Conservation (phyloP, 2,329 filamentous ascomycete species). For the Erysiphe pisi region DNA sequence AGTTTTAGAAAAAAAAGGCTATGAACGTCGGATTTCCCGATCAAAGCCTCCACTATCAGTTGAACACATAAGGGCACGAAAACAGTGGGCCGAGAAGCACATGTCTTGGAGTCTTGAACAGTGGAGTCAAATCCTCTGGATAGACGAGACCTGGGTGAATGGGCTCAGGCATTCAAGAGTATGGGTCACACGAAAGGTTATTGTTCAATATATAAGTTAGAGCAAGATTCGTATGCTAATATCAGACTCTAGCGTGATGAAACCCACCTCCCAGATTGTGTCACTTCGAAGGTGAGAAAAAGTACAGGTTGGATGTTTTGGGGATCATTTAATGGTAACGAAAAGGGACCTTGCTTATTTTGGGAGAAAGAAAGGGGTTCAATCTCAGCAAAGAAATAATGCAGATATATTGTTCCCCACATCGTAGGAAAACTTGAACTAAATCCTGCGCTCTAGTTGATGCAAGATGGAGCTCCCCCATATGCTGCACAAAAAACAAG, state of each 20-base stretch:
- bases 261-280: not conserved
- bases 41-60: no score
- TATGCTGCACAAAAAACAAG: no score
- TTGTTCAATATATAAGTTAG: no score
- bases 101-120: no score
- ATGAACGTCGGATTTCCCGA: no score
- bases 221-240: not conserved
- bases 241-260: not conserved
- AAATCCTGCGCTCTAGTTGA: not conserved
- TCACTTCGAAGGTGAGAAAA: not conserved
- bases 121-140: no score
- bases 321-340: not conserved
- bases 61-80: no score
- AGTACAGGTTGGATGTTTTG: not conserved
- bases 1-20: no score
- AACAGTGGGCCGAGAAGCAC: no score
- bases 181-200: no score
- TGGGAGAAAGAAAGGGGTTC: not conserved
- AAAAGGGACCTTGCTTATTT: not conserved
- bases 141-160: no score
- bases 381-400: not conserved
- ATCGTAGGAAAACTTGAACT: not conserved
- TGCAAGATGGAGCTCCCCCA: not conserved
- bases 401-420: not conserved
- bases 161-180: no score